A percentile compares a stretch with the other conserved stretches of the same genome.
These are phyloP conservation scores for Colletotrichum orbiculare DNA, from an alignment of 2,329 filamentous ascomycete genomes.

Conservation along the genomic window DNA sequence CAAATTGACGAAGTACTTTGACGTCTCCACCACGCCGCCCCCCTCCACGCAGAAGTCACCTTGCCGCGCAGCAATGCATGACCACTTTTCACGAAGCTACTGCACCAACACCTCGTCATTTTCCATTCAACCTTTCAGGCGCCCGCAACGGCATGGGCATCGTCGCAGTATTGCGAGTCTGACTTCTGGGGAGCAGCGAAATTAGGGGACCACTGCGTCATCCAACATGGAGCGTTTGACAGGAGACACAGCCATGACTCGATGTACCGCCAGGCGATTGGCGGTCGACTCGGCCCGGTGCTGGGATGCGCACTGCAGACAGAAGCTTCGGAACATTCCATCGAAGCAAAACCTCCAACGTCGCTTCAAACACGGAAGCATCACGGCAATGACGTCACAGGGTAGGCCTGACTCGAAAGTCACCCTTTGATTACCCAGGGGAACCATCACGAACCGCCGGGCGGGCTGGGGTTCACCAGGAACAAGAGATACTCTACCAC, in stretches of 20 bases:
- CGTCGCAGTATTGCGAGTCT: not conserved
- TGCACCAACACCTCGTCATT: conserved; percentile 9
- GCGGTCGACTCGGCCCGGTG: conserved; percentile 10
- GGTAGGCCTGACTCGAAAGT: conserved; percentile 22
- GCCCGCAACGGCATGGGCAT: conserved; percentile 1
- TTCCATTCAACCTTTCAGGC: conserved; percentile 7
- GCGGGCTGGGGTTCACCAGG: conserved; percentile 26
- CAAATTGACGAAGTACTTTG: conserved; percentile 21
- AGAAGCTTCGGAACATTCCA: conserved; percentile 13
- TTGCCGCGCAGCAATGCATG: not conserved
- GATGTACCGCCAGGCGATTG: not conserved
- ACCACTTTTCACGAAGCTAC: not conserved
- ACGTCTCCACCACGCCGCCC: conserved; percentile 4
- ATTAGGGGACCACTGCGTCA: conserved; percentile 23
- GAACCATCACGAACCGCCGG: conserved; percentile 33
- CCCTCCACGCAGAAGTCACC: not conserved
- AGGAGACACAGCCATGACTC: conserved; percentile 23
- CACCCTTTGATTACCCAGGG: conserved; percentile 12
- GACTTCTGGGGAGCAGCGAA: not conserved
- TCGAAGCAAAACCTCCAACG: conserved; percentile 7
- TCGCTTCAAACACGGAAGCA: conserved; percentile 23
- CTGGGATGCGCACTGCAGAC: not conserved
- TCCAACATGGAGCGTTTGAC: conserved; percentile 9
- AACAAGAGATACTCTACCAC: conserved; percentile 1
- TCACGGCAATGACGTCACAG: conserved; percentile 23